A percentile compares a stretch with the other conserved stretches of the same genome.
Evolutionary conservation across 768 basidiomycete genomes (phyloP).

Genomic region (Phallus indusiatus): DNA sequence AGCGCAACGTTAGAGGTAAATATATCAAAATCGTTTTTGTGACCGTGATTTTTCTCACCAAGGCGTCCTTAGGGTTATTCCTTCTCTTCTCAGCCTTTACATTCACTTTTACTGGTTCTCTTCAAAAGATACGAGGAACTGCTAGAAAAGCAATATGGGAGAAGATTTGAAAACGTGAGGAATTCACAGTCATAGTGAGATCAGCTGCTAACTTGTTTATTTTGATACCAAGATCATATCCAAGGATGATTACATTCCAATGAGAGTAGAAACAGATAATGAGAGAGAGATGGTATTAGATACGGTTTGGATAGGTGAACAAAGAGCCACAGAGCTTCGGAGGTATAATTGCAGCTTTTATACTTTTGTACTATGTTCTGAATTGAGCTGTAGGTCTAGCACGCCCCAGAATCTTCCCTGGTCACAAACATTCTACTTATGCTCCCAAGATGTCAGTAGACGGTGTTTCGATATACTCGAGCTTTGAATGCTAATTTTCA

Average conservation of each 20-base stretch:
- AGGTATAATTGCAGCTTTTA: constrained; percentile 30
- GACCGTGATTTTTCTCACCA: constrained; percentile 1
- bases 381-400: constrained; percentile 32
- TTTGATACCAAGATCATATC: constrained; percentile 68
- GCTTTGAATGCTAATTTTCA: neutral
- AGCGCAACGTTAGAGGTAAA: constrained; percentile 87
- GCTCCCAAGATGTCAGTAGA: constrained; percentile 69
- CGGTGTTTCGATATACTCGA: constrained; percentile 2
- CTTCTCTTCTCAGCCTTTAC: constrained; percentile 76
- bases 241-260: constrained; percentile 83
- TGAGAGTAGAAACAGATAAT: constrained; percentile 52
- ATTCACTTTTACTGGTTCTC: constrained; percentile 73
- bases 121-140: constrained; percentile 86
- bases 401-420: constrained; percentile 77
- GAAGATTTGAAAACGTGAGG: constrained; percentile 71
- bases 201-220: neutral
- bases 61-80: constrained; percentile 56
- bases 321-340: constrained; percentile 50
- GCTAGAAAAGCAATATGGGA: constrained; percentile 71
- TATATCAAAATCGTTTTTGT: neutral
- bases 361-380: neutral
- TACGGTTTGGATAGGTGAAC: constrained; percentile 71
- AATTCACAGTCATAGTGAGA: neutral
- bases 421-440: constrained; percentile 93
- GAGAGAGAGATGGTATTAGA: constrained; percentile 71